Evolutionary conservation across 1,284 basidiomycete species (phyloP).

Genomic region (Entoloma clypeatum): DNA sequence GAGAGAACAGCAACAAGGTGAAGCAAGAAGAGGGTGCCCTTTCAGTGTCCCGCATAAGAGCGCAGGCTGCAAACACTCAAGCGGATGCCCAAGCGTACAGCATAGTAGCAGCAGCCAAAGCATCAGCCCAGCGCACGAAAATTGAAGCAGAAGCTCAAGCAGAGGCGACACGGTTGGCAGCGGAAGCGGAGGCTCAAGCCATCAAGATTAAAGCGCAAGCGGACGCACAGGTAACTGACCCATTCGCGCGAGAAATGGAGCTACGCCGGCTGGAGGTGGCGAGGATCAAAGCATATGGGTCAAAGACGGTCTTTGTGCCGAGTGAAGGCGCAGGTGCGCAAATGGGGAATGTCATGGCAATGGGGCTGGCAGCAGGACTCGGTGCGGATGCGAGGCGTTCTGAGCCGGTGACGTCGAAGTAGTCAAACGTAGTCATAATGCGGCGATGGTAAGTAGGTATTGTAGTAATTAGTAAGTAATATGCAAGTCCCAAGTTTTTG

Average conservation of each 20-base stretch:
- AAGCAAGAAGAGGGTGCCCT: slow-evolving; percentile 78
- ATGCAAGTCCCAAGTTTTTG: too few relatives aligned
- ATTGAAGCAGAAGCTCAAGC: slow-evolving; percentile 74
- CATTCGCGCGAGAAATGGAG: slow-evolving; percentile 74
- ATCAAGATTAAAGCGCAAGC: slow-evolving; percentile 60
- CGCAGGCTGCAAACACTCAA: slow-evolving; percentile 62
- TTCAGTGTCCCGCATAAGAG: slow-evolving; percentile 71
- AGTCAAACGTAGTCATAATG: slow-evolving; percentile 8
- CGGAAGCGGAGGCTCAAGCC: slow-evolving; percentile 71
- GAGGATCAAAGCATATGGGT: slow-evolving; percentile 62
- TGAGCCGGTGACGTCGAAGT: slow-evolving; percentile 2
- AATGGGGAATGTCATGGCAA: slow-evolving; percentile 56
- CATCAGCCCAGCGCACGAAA: slow-evolving; percentile 62
- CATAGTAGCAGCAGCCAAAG: slow-evolving; percentile 69
- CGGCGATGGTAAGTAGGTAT: slow-evolving; percentile 5
- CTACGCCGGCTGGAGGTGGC: slow-evolving; percentile 61
- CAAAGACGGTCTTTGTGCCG: slow-evolving; percentile 69
- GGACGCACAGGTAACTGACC: slow-evolving; percentile 55
- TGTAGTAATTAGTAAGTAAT: too few relatives aligned
- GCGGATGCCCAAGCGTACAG: slow-evolving; percentile 73
- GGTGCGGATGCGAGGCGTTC: slow-evolving; percentile 38
- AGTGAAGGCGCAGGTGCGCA: slow-evolving; percentile 52
- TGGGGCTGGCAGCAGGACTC: slow-evolving; percentile 64
- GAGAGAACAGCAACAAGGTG: slow-evolving; percentile 81
- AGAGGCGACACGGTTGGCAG: slow-evolving; percentile 64